A percentile compares a stretch with the other conserved stretches of the same genome.
Evolutionary conservation across 2,329 filamentous ascomycete genomes (phyloP).

Genomic region (Fusarium fujikuroi): DNA sequence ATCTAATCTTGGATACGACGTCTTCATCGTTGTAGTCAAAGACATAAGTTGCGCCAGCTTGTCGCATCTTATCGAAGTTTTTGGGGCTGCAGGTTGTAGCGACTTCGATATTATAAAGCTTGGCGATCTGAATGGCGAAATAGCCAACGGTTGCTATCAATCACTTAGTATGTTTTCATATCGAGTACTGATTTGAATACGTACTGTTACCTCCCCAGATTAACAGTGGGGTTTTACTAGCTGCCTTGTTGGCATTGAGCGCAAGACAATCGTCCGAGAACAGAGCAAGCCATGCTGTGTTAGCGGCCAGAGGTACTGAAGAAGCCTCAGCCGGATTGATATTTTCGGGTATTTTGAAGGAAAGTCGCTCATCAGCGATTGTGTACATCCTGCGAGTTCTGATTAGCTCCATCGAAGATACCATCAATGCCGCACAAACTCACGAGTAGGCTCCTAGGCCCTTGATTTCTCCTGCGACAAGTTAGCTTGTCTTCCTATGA

Average conservation of each 20-base stretch:
- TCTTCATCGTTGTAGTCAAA: conserved; percentile 55
- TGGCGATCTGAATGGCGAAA: conserved; percentile 48
- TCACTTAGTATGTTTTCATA: accelerated
- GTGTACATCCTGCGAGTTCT: conserved; percentile 46
- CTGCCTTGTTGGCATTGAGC: conserved; percentile 30
- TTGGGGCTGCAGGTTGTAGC: conserved; percentile 50
- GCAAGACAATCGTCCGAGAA: conserved; percentile 51
- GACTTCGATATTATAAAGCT: conserved; percentile 45
- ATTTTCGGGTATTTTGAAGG: conserved; percentile 49
- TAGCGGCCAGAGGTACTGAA: conserved; percentile 51
- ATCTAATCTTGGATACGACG: conserved; percentile 49
- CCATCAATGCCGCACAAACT: background rate
- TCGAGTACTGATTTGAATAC: accelerated
- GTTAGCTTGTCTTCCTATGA: no score
- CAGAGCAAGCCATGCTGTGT: conserved; percentile 52
- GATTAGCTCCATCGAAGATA: background rate
- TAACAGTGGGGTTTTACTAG: conserved; percentile 40
- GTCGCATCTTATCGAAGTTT: conserved; percentile 46
- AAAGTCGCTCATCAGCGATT: conserved; percentile 53
- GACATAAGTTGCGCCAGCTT: conserved; percentile 47
- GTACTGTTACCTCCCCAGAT: conserved; percentile 55
- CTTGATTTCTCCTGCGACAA: conserved; percentile 37
- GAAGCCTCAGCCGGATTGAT: conserved; percentile 45
- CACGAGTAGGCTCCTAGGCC: conserved; percentile 50
- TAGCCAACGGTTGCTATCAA: conserved; percentile 25